These are phyloP conservation scores for Boeremia exigua DNA, from an alignment of 2,329 filamentous ascomycete genomes.

Conservation along the genomic window DNA sequence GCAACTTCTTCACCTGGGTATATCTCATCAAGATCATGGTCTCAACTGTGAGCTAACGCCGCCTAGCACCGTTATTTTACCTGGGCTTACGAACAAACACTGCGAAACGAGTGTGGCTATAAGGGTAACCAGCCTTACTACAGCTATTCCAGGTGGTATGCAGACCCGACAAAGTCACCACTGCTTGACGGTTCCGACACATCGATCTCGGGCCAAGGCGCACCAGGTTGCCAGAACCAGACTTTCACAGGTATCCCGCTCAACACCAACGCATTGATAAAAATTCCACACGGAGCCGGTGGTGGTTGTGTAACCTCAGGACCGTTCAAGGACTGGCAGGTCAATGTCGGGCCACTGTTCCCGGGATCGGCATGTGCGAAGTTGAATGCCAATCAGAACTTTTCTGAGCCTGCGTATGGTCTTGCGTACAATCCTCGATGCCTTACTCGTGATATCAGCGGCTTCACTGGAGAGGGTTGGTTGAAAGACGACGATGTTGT, in stretches of 20 bases:
- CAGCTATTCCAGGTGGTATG: constrained; percentile 61
- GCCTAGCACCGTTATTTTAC: constrained; percentile 4
- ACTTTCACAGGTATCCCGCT: constrained; percentile 26
- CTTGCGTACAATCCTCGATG: constrained; percentile 48
- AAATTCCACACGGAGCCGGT: constrained; percentile 57
- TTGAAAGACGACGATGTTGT: constrained; percentile 20
- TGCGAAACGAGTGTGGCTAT: constrained; percentile 53
- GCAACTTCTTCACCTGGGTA: constrained; percentile 48
- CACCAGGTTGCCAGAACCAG: constrained; percentile 27
- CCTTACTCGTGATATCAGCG: constrained; percentile 48
- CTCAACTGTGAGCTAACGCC: background rate
- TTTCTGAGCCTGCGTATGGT: constrained; percentile 27
- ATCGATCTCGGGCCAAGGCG: constrained; percentile 57
- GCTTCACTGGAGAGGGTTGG: constrained; percentile 18
- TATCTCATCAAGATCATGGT: constrained; percentile 19
- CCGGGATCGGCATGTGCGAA: background rate
- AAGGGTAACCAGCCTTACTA: constrained; percentile 53
- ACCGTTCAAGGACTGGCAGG: constrained; percentile 54
- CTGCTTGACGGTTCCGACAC: constrained; percentile 64
- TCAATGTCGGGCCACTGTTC: constrained; percentile 38
- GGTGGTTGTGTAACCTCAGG: constrained; percentile 62
- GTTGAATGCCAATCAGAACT: constrained; percentile 1
- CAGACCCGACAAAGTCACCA: constrained; percentile 56
- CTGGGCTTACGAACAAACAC: constrained; percentile 48
- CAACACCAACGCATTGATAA: constrained; percentile 31